Conservation (phyloP, 1,139 yeast genomes). For the Debaryomyces coudertii region DNA sequence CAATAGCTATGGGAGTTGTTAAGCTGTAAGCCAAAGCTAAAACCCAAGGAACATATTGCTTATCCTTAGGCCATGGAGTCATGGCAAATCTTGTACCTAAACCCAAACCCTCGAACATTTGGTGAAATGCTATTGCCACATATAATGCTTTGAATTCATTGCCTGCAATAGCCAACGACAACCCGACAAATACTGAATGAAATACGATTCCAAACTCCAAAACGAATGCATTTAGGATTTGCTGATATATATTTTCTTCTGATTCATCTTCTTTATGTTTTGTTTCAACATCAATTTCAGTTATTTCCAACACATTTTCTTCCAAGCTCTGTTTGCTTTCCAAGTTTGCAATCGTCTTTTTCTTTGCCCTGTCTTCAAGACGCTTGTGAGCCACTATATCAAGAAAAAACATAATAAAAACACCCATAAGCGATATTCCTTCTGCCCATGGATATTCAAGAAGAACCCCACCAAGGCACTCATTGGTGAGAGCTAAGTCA, state of each 20-base stretch:
- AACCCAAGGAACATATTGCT: constrained; percentile 57
- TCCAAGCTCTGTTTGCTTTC: neutral
- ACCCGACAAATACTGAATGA: constrained; percentile 81
- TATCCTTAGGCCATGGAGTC: constrained; percentile 62
- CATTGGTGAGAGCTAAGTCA: constrained; percentile 27
- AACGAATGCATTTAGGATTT: constrained; percentile 40
- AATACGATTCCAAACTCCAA: constrained; percentile 80
- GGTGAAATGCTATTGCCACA: constrained; percentile 85
- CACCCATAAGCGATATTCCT: constrained; percentile 43
- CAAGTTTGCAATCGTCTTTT: neutral
- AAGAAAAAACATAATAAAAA: constrained; percentile 28
- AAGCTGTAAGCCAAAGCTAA: constrained; percentile 63
- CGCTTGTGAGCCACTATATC: constrained; percentile 12
- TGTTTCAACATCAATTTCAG: constrained; percentile 19
- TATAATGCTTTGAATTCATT: constrained; percentile 75
- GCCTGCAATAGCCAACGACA: constrained; percentile 71
- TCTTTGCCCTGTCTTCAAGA: constrained; percentile 1
- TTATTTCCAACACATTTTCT: constrained; percentile 19
- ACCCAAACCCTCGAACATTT: constrained; percentile 91
- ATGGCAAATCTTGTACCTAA: constrained; percentile 84
- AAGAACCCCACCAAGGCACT: constrained; percentile 40
- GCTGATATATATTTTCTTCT: constrained; percentile 20
- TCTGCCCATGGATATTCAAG: constrained; percentile 46
- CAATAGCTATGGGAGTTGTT: constrained; percentile 84
- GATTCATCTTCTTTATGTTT: constrained; percentile 10